Base-by-base conservation (phyloP, 805 yeast genomes). In the Scheffersomyces stipitis region DNA sequence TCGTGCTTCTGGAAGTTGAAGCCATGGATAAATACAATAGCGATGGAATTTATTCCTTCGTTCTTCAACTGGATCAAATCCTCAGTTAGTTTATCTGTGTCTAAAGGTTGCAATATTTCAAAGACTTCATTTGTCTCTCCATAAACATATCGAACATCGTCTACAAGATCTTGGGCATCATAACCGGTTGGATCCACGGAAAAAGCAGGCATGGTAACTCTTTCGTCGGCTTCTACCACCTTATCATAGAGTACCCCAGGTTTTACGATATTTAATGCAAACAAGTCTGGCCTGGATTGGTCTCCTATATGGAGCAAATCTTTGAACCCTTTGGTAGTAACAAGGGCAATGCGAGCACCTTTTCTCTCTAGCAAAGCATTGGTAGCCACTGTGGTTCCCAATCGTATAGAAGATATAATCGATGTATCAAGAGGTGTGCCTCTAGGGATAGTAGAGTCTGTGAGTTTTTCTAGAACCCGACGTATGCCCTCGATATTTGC, bases 1-100 rank as follows among this genome's bases (percentile, higher is more conserved):
- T 87, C 96, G 52, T 86, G 95, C 7, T 71, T 71, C 3, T 85
- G 85, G 56, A 54, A 86, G 5, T 86, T 82, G 55, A 81, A 87
- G 0, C 89, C 76, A 52, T 86, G 95, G 46, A 83, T 53, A 17
- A 86, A 64, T 14, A 87, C 81, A 15, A 86, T 75, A 6, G 89
- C 95, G 30, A 86, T 56, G 1, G 91, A 83, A 35, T 75, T 65
- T 28, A 84, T 72, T 1, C 93, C 95, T 0, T 71, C 51, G 3
- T 66, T 70, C 52, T 73, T 76, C 16, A 85, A 55, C 0, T 38
- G 33, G 29, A 64, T 55, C 33, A 86, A 57, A 4, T 64, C 54
- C 1, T 66, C 39, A 29, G 58, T 61, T 12, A 84, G 60, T 15
- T 64, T 73, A 0, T 48, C 56, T 14, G 49, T 55, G 34, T 81